Evolutionary conservation across 1,139 yeast species (phyloP).

Genomic region (Geotrichum citri-aurantii): DNA sequence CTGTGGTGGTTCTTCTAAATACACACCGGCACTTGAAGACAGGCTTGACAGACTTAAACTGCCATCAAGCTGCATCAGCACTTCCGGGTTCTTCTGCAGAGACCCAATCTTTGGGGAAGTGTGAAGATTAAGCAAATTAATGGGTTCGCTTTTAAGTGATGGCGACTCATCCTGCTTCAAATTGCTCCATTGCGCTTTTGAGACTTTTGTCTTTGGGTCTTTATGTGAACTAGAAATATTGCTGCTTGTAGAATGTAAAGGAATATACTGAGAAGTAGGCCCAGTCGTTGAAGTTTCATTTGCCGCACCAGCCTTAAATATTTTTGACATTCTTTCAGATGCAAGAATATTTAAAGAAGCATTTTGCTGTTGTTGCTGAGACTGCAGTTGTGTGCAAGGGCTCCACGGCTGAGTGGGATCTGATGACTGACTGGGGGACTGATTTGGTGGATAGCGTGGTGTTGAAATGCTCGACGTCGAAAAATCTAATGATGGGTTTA

Average conservation of each 20-base stretch:
- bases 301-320: not conserved
- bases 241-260: no score
- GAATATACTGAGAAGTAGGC: no score
- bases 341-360: not conserved
- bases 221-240: no score
- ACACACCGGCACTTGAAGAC: constrained; percentile 16
- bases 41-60: not conserved
- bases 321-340: no score
- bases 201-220: not conserved
- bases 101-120: not conserved
- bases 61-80: not conserved
- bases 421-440: not conserved
- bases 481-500: not conserved
- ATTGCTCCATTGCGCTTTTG: not conserved
- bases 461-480: not conserved
- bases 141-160: not conserved
- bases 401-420: not conserved
- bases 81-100: not conserved
- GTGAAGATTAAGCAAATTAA: not conserved
- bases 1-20: constrained; percentile 1
- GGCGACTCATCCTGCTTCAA: constrained; percentile 6
- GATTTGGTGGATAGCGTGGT: not conserved
- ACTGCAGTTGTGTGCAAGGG: not conserved
- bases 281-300: not conserved
- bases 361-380: not conserved